Evolutionary conservation across 441 rosid genomes (phyloP).

Genomic region (Erysimum pusillum): DNA sequence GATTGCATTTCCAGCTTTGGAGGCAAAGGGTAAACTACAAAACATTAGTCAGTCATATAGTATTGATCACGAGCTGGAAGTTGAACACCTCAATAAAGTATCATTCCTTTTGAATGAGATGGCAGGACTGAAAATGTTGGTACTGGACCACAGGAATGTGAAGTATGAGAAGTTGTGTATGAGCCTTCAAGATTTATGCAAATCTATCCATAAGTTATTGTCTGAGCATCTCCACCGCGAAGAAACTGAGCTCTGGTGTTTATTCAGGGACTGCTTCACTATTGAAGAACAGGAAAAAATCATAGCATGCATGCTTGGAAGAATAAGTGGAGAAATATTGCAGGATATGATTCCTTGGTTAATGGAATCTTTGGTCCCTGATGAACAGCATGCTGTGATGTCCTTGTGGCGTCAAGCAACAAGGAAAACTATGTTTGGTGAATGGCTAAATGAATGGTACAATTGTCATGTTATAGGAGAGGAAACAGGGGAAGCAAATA

Average conservation of each 20-base stretch:
- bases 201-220: slow-evolving; percentile 70
- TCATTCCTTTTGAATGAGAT: slow-evolving; percentile 72
- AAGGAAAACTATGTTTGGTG: slow-evolving; percentile 82
- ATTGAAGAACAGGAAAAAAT: slow-evolving; percentile 85
- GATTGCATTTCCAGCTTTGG: slow-evolving; percentile 86
- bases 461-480: slow-evolving; percentile 55
- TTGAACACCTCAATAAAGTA: slow-evolving; percentile 58
- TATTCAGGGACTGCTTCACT: slow-evolving; percentile 68
- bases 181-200: slow-evolving; percentile 69
- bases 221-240: slow-evolving; percentile 76
- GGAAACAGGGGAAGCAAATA: slow-evolving; percentile 49
- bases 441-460: slow-evolving; percentile 94
- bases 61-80: slow-evolving; percentile 80
- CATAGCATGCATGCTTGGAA: slow-evolving; percentile 77
- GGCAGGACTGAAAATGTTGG: slow-evolving; percentile 52
- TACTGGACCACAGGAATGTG: slow-evolving; percentile 40
- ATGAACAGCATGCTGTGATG: slow-evolving; percentile 69
- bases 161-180: slow-evolving; percentile 61
- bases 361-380: slow-evolving; percentile 62
- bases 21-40: slow-evolving; percentile 67
- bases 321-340: slow-evolving; percentile 73
- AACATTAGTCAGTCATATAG: slow-evolving; percentile 75
- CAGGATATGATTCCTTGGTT: slow-evolving; percentile 91
- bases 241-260: slow-evolving; percentile 83
- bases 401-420: slow-evolving; percentile 73